Evolutionary conservation across 495 filamentous ascomycete species (phyloP), one percentile per base, ranked within the genome.

Genomic region (Parmelia sp.): DNA sequence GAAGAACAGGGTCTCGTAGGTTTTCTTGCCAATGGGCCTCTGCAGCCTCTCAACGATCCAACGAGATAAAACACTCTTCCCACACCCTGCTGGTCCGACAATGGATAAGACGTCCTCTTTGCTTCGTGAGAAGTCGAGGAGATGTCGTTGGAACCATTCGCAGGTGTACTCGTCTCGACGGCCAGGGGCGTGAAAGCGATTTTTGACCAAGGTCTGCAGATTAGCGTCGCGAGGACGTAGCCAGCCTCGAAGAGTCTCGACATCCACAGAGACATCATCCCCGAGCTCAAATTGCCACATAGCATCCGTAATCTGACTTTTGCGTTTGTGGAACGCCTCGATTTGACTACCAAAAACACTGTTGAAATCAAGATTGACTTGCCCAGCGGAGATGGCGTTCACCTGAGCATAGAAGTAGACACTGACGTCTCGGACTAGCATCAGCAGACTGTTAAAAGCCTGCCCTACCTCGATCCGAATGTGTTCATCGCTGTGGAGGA

Each of bases 21-120:
- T 73, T 8, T 80, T 78, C 61, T 82, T 79, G 49, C 83, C 80
- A 1, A 81, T 69, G 1, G 80, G 81, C 44, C 81, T 78, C 62
- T 88, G 83, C 19, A 88, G 68, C 35, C 82, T 77, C 63, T 87
- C 84, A 23, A 80, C 74, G 25, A 84, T 81, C 85, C 84, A 88
- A 19, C 79, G 80, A 4, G 81, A 77, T 33, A 88, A 73, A 6
- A 82, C 76, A 60, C 79, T 86, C 74, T 87, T 88, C 39, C 86
- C 86, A 25, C 74, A 77, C 1, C 83, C 83, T 5, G 80, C 71
- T 5, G 73, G 78, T 19, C 84, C 84, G 6, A 79, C 80, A 25
- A 88, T 73, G 4, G 82, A 70, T 65, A 88, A 71, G 9, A 82
- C 67, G 47, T 83, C 80, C 8, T 82, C 74, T 10, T 75, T 74